Percentiles rank a stretch among this genome's conserved stretches.
Conservation (phyloP, 1,284 basidiomycete genomes). For the Meripilus lineatus region DNA sequence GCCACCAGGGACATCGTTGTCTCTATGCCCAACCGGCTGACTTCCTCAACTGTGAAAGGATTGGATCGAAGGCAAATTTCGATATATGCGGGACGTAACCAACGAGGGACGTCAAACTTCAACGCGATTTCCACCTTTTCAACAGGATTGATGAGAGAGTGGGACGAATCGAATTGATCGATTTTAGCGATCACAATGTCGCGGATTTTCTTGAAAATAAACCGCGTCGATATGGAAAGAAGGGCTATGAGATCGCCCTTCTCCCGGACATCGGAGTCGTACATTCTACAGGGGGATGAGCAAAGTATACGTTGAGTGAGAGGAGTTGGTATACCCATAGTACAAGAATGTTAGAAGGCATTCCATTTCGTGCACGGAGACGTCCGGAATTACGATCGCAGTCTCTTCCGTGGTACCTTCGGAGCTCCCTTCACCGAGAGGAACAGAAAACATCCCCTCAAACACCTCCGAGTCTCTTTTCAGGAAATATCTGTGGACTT, state of each 20-base stretch:
- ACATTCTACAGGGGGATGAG: too few species aligned
- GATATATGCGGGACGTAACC: background rate
- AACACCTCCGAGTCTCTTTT: conserved; percentile 29
- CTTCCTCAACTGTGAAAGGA: conserved; percentile 1
- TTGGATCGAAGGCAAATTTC: background rate
- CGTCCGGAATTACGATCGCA: conserved; percentile 10
- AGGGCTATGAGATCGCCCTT: background rate
- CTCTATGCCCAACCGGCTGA: background rate
- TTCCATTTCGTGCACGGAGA: conserved; percentile 10
- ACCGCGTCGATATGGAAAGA: conserved; percentile 2
- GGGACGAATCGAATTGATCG: conserved; percentile 5
- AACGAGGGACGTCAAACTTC: conserved; percentile 4
- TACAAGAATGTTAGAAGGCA: conserved; percentile 13
- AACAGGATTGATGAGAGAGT: background rate
- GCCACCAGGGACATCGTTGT: too few species aligned
- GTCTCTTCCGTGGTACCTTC: conserved; percentile 11
- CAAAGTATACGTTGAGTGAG: too few species aligned
- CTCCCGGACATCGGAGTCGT: background rate
- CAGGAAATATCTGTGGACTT: conserved; percentile 29
- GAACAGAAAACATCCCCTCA: conserved; percentile 22
- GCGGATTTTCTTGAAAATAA: background rate
- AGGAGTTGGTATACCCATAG: conserved; percentile 7
- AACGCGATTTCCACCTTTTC: conserved; percentile 2
- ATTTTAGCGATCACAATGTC: conserved; percentile 12
- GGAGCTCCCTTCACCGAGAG: conserved; percentile 5